These are phyloP conservation scores for Leccinum rimulosum DNA, from an alignment of 768 basidiomycete species.

Conservation along the genomic window DNA sequence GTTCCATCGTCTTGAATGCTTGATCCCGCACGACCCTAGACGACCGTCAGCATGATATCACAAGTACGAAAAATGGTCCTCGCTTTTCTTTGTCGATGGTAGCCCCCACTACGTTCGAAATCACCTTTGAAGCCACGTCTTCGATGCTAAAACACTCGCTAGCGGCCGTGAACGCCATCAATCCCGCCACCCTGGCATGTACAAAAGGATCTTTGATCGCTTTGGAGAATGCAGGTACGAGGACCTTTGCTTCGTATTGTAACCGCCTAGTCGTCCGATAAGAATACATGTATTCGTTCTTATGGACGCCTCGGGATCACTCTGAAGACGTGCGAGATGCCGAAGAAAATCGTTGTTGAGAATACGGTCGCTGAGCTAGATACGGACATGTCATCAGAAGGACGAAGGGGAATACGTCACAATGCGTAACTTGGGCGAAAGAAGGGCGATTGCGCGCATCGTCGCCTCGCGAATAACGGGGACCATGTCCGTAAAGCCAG, in stretches of 20 bases:
- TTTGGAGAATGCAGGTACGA: slow-evolving; percentile 91
- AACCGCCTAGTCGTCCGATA: slow-evolving; percentile 85
- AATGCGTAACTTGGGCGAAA: slow-evolving; percentile 73
- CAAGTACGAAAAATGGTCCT: slow-evolving; percentile 14
- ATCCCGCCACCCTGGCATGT: slow-evolving; percentile 87
- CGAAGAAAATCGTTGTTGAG: slow-evolving; percentile 96
- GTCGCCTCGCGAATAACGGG: slow-evolving; percentile 94
- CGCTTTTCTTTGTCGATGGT: slow-evolving; percentile 94
- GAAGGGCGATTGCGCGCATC: slow-evolving; percentile 77
- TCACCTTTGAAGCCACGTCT: slow-evolving; percentile 85
- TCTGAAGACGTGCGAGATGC: slow-evolving; percentile 88
- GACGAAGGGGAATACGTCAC: background rate
- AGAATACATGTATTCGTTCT: slow-evolving; percentile 97
- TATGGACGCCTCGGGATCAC: slow-evolving; percentile 90
- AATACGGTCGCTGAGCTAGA: slow-evolving; percentile 82
- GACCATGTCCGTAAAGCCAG: slow-evolving; percentile 93
- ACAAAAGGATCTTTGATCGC: slow-evolving; percentile 90
- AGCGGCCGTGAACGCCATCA: slow-evolving; percentile 96
- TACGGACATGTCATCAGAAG: slow-evolving; percentile 1
- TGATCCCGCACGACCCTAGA: slow-evolving; percentile 89
- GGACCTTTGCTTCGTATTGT: slow-evolving; percentile 91
- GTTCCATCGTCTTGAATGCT: slow-evolving; percentile 88
- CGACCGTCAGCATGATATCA: background rate
- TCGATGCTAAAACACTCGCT: slow-evolving; percentile 86
- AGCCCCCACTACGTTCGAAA: slow-evolving; percentile 78